Base-by-base conservation (phyloP, 2,329 filamentous ascomycete species). In the Exophiala phaeomuriformis region DNA sequence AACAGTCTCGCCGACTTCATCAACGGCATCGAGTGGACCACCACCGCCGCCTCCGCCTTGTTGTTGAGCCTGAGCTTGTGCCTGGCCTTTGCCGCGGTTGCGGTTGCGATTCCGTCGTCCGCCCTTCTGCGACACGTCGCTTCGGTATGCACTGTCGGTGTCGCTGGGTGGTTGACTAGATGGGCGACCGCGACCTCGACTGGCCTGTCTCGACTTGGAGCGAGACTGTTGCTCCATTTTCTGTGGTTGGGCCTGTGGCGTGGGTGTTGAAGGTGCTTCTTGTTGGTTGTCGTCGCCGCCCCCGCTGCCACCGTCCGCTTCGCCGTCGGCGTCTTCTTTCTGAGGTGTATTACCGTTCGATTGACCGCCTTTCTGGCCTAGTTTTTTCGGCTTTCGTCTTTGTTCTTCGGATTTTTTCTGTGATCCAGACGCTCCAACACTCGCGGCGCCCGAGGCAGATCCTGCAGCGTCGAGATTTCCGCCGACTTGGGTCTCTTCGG, bases 1-100 rank as follows among this genome's bases (percentile, higher is more conserved):
- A 41, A 78, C 71, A 6, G 75, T 69, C 51, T 81, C 76, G 40
- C 76, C 77, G 48, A 77, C 77, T 64, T 83, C 80, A 52, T 77
- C 76, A 54, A 82, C 79, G 57, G 75, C 75, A 52, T 75, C 77
- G 2, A 82, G 73, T 1, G 76, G 76, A 6, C 76, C 74, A 47
- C 69, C 69, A 4, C 59, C 60, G 27, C 54, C 52, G 40, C 58
- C 54, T 36, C 56, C 54, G 50, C 70, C 67, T 63, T 69, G 66
- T 33, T 69, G 68, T 57, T 76, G 71, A 66, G 77, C 76, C 41
- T 60, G 58, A 31, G 57, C 33, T 68, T 76, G 67, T 42, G 72
- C 72, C 59, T 70, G 52, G 66, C 49, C 60, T 51, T 63, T 71
- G 64, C 57, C 57, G 30, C 62, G 58, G 52, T 64, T 66, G 51